Evolutionary conservation across 2,329 filamentous ascomycete genomes (phyloP).

Genomic region (Alternaria infectoria): DNA sequence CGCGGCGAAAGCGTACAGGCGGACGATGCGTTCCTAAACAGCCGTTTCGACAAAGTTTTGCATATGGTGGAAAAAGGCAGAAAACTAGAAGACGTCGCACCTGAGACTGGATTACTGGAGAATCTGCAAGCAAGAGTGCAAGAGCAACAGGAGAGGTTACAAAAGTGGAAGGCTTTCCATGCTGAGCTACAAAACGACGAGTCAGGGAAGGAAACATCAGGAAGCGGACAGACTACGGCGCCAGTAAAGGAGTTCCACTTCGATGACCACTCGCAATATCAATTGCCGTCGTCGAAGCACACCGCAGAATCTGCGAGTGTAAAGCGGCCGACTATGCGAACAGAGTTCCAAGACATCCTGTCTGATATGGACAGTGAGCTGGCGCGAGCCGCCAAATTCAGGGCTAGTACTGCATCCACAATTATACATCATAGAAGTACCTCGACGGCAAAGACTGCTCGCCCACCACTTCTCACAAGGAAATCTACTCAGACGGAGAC

Average conservation of each 20-base stretch:
- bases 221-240: slow-evolving; percentile 2
- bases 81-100: slow-evolving; percentile 63
- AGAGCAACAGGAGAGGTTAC: slow-evolving; percentile 70
- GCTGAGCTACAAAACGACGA: slow-evolving; percentile 44
- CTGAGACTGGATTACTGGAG: slow-evolving; percentile 64
- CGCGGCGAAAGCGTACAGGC: slow-evolving; percentile 66
- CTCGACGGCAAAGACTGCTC: slow-evolving; percentile 25
- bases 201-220: neutral
- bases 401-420: slow-evolving; percentile 18
- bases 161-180: slow-evolving; percentile 75
- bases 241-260: slow-evolving; percentile 35
- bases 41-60: slow-evolving; percentile 76
- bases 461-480: slow-evolving; percentile 27
- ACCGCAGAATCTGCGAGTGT: slow-evolving; percentile 5
- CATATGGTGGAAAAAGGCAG: slow-evolving; percentile 66
- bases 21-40: slow-evolving; percentile 68
- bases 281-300: slow-evolving; percentile 26
- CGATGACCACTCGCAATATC: slow-evolving; percentile 41
- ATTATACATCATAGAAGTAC: slow-evolving; percentile 22
- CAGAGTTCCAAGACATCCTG: slow-evolving; percentile 35
- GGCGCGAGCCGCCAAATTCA: slow-evolving; percentile 23
- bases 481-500: slow-evolving; percentile 23
- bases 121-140: slow-evolving; percentile 73
- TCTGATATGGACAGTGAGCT: slow-evolving; percentile 40
- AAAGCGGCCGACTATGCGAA: slow-evolving; percentile 16